Evolutionary conservation across 495 filamentous ascomycete genomes (phyloP), one percentile per base, ranked within the genome.

Genomic region (Tuber aestivum): DNA sequence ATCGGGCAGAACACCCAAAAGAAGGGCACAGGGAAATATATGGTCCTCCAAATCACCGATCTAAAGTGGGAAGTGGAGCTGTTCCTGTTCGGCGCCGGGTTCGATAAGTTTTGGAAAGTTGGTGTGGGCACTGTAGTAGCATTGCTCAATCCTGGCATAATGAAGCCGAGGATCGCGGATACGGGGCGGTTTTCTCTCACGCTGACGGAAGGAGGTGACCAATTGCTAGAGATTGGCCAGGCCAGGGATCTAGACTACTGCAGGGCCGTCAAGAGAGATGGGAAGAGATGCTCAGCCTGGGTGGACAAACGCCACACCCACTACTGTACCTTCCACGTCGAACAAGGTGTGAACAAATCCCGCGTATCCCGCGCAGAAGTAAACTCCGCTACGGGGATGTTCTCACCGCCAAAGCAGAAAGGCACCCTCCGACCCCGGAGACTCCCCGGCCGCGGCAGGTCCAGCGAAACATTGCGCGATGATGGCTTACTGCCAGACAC

Each of bases 271-370:
- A 92, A 92, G 79, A 94, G 92, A 78, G 94, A 97, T 84, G 94
- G 95, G 38, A 88, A 91, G 76, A 86, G 86, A 48, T 99, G 95
- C 83, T 89, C 87, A 40, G 85, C 87, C 70, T 99, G 96, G 96
- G 87, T 99, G 44, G 94, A 99, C 82, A 88, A 87, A 73, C 87
- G 93, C 16, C 92, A 93, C 80, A 97, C 94, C 10, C 92, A 97
- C 77, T 93, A 92, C 83, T 99, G 95, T 85, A 92, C 96, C 76
- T 99, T 92, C 79, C 95, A 99, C 81, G 89, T 97, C 79, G 92
- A 97, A 80, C 83, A 91, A 27, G 90, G 91, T 23, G 84, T 97
- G 2, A 89, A 90, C 71, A 92, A 91, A 77, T 90, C 89, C 4
- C 90, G 92, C 65, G 84, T 89, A 5, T 85, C 87, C 0, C 87